Conservation (phyloP, 768 basidiomycete species). For the Pholiota conissans region DNA sequence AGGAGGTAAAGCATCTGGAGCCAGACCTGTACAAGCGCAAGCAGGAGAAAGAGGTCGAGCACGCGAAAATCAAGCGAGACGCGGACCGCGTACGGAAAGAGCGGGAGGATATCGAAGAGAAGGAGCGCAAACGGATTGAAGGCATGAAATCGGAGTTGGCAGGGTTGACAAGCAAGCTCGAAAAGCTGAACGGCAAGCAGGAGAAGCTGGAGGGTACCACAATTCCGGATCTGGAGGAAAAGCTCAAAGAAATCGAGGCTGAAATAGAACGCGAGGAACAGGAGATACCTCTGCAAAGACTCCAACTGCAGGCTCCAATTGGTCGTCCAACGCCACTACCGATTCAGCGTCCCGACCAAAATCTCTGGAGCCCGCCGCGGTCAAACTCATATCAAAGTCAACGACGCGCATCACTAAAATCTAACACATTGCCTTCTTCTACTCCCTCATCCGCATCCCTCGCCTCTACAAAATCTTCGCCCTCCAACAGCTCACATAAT, state of each 20-base stretch:
- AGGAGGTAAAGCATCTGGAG: conserved; percentile 45
- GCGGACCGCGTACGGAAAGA: conserved; percentile 46
- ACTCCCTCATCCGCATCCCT: conserved; percentile 17
- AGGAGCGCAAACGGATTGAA: conserved; percentile 55
- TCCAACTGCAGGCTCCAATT: conserved; percentile 10
- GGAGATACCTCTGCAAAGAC: conserved; percentile 23
- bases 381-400: conserved; percentile 28
- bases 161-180: conserved; percentile 58
- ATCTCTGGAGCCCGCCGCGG: conserved; percentile 17
- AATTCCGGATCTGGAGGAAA: conserved; percentile 68
- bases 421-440: conserved; percentile 16
- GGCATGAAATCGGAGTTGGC: conserved; percentile 58
- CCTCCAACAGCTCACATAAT: conserved; percentile 7
- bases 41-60: conserved; percentile 41
- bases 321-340: conserved; percentile 13
- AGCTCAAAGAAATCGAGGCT: conserved; percentile 55
- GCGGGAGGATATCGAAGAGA: conserved; percentile 44
- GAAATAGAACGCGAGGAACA: conserved; percentile 54
- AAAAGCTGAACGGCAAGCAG: conserved; percentile 62
- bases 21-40: conserved; percentile 39
- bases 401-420: conserved; percentile 28
- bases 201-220: conserved; percentile 62
- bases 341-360: conserved; percentile 25
- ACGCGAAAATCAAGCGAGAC: conserved; percentile 43
- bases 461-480: conserved; percentile 16